phyloP scores from a whole-genome alignment of 208 protist species.

The Giardia muris region DNA sequence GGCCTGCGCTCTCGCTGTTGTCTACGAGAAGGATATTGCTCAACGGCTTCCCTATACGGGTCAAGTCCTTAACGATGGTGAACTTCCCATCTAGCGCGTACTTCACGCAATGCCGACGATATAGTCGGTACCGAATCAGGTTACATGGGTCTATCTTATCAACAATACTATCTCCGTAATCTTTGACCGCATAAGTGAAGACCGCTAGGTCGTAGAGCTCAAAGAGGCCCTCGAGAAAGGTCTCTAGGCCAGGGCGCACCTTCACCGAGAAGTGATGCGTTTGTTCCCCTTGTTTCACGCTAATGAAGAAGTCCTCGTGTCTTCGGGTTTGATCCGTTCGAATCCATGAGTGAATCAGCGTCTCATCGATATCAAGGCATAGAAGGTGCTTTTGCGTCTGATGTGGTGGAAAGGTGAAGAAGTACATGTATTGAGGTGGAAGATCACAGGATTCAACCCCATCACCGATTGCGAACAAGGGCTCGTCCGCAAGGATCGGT shows the following conservation, averaged over 20 bases:
- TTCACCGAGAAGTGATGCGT: not conserved
- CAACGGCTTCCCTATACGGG: not conserved
- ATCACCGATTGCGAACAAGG: not conserved
- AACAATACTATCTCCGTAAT: constrained; percentile 20
- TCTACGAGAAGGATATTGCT: constrained; percentile 19
- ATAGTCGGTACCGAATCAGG: not conserved
- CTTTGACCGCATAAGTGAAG: constrained; percentile 25
- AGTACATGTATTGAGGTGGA: not conserved
- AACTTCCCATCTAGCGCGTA: not conserved
- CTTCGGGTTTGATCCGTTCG: not conserved
- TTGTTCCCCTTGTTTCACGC: not conserved
- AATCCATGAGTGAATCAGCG: not conserved
- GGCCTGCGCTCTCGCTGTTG: not conserved
- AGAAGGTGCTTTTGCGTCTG: not conserved
- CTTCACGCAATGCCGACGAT: constrained; percentile 13
- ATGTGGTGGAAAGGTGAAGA: not conserved
- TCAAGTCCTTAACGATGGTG: constrained; percentile 23
- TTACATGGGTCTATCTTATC: constrained; percentile 10
- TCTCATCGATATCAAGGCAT: constrained; percentile 22
- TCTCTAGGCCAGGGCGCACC: not conserved
- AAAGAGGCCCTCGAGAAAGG: not conserved
- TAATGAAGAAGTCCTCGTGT: constrained; percentile 2
- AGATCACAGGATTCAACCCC: not conserved
- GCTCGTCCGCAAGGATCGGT: not conserved
- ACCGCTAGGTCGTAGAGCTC: constrained; percentile 2